Conservation (phyloP, 805 yeast species). For the Pichia phayaonensis region DNA sequence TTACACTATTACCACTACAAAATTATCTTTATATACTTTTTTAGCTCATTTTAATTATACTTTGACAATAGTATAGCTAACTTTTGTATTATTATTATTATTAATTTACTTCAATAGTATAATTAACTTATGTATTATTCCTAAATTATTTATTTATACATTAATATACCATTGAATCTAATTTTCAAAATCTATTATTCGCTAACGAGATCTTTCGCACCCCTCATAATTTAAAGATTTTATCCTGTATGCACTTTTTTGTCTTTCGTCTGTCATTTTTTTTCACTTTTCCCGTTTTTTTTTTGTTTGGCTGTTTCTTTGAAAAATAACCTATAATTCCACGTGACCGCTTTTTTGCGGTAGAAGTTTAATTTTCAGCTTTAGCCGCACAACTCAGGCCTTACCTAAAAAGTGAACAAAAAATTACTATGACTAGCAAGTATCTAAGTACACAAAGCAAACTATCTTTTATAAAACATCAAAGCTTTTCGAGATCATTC, state of each 20-base stretch:
- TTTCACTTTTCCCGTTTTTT: background rate
- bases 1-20: background rate
- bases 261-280: background rate
- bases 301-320: no score
- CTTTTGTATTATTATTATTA: background rate
- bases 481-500: conserved; percentile 2
- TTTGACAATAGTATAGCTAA: background rate
- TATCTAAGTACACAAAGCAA: background rate
- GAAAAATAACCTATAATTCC: no score
- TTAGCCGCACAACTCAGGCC: no score
- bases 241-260: no score
- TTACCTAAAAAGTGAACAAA: background rate
- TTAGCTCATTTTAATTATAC: background rate
- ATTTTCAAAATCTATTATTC: background rate
- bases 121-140: background rate
- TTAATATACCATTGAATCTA: background rate
- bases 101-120: background rate
- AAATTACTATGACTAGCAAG: background rate
- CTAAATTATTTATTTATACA: background rate
- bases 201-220: no score
- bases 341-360: no score
- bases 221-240: no score
- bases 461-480: background rate
- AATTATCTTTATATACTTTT: background rate
- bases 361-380: no score